Conservation (phyloP, 2,329 filamentous ascomycete genomes). For the Aschersonia sp. region DNA sequence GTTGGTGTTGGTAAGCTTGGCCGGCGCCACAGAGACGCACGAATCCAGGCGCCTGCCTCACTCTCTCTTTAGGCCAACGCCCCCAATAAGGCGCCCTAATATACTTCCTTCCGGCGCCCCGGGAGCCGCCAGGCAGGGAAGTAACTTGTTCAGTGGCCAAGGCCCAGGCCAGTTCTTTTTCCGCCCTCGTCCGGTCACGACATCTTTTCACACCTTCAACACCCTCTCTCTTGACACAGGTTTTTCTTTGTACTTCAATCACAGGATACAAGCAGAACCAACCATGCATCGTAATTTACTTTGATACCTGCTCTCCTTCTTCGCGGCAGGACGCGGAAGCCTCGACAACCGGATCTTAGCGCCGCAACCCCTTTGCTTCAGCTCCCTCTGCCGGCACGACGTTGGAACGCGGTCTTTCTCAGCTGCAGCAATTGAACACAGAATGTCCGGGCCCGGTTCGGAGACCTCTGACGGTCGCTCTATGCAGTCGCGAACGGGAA, state of each 20-base stretch:
- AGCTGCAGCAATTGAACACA: conserved; percentile 1
- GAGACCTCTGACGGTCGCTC: conserved; percentile 29
- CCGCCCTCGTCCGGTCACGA: conserved; percentile 3
- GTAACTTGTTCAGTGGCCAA: neutral
- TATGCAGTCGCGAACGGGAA: conserved; percentile 62
- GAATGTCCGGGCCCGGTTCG: conserved; percentile 21
- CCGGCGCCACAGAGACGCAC: neutral
- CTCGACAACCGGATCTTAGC: conserved; percentile 3
- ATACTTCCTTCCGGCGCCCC: conserved; percentile 4
- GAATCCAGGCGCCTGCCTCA: neutral
- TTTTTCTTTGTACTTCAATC: conserved; percentile 2
- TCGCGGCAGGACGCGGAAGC: conserved; percentile 5
- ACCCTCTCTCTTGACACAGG: conserved; percentile 1
- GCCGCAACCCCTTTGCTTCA: conserved; percentile 2
- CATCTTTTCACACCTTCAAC: conserved; percentile 3
- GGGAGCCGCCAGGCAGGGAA: conserved; percentile 4
- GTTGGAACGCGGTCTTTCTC: neutral
- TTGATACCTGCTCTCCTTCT: conserved; percentile 5
- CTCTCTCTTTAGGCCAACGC: neutral
- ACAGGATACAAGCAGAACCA: conserved; percentile 1
- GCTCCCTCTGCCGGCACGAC: conserved; percentile 1
- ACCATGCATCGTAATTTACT: conserved; percentile 6
- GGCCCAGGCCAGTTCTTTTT: neutral
- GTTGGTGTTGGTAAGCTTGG: neutral
- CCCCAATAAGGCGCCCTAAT: conserved; percentile 2